Base-by-base conservation (phyloP, 2,329 filamentous ascomycete species). In the Fusarium nanum region DNA sequence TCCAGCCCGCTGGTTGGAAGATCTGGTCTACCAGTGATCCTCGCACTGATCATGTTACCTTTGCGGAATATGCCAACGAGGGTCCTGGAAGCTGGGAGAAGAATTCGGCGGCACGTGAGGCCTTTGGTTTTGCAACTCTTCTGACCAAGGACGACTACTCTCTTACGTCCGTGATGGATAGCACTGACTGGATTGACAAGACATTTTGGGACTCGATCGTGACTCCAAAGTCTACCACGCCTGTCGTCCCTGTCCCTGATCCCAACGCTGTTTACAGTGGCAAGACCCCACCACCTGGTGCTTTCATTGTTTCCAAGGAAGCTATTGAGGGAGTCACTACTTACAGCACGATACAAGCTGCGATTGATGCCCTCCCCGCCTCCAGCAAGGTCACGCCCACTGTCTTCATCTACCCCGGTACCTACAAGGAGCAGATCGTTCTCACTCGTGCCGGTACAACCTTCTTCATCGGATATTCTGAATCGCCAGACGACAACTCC, bases 21-120 rank as follows among this genome's bases (percentile, higher is more conserved):
- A 89, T 42, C 81, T 92, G 75, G 89, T 89, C 72, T 57, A 79
- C 20, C 81, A 84, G 3, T 84, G 89, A 10, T 89, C 89, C 88
- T 73, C 72, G 25, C 68, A 81, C 46, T 89, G 88, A 89, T 80
- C 83, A 61, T 76, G 84, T 90, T 5, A 78, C 81, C 14, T 90
- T 87, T 67, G 86, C 79, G 8, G 89, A 91, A 80, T 91, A 86
- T 72, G 79, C 73, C 40, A 91, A 91, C 76, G 83, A 83, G 2
- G 89, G 89, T 11, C 72, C 72, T 6, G 72, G 72, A 50, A 71
- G 67, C 42, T 74, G 72, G 71, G 72, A 73, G 13, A 74, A 73
- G 50, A 74, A 74, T 40, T 48, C 56, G 0, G 71, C 64, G 0
- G 71, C 72, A 3, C 52, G 72, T 46, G 53, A 73, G 40, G 53